phyloP scores from a whole-genome alignment of 768 basidiomycete species.

The Mycena crocata region DNA sequence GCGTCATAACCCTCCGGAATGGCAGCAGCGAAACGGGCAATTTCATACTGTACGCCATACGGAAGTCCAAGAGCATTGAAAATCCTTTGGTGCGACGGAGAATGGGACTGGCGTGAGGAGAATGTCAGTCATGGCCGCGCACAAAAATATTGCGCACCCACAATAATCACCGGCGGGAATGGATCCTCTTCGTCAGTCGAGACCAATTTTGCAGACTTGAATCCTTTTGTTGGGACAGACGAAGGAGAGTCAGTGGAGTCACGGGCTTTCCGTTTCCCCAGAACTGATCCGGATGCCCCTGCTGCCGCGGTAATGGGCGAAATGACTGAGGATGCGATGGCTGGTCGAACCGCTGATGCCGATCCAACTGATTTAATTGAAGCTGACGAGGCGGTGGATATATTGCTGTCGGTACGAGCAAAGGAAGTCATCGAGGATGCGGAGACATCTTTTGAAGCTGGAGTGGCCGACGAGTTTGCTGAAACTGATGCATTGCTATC shows the following conservation, averaged over 20 bases:
- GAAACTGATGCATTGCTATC: background rate
- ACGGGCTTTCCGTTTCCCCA: conserved; percentile 44
- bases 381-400: conserved; percentile 35
- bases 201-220: conserved; percentile 39
- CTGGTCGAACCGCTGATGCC: too few relatives aligned
- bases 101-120: conserved; percentile 23
- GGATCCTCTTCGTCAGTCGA: conserved; percentile 13
- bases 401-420: conserved; percentile 13
- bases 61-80: conserved; percentile 40
- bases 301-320: too few relatives aligned
- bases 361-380: conserved; percentile 21
- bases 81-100: conserved; percentile 17
- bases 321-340: too few relatives aligned
- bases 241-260: conserved; percentile 36
- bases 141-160: background rate
- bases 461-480: background rate
- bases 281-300: conserved; percentile 54
- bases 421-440: conserved; percentile 12
- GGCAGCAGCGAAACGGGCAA: conserved; percentile 55
- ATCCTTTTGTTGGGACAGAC: conserved; percentile 37
- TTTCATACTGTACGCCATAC: conserved; percentile 66
- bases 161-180: conserved; percentile 25
- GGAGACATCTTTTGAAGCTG: background rate
- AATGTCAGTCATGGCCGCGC: background rate
- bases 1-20: conserved; percentile 43